Percentiles rank a stretch among this genome's conserved stretches.
These are phyloP conservation scores for Amauroascus verrucosus DNA, from an alignment of 2,329 filamentous ascomycete species.

Conservation along the genomic window DNA sequence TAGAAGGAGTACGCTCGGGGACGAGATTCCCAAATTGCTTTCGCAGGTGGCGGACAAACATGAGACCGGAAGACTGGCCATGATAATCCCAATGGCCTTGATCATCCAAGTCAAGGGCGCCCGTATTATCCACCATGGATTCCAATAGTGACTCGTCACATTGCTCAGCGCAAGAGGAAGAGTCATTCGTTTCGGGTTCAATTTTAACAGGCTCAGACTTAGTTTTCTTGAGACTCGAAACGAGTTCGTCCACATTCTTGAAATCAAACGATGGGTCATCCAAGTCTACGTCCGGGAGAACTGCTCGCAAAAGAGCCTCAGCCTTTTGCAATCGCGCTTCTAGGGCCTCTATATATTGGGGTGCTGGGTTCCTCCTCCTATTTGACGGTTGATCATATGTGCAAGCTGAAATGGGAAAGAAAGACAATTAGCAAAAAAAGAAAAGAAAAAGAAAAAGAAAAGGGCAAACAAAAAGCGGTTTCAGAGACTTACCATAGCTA, in stretches of 20 bases:
- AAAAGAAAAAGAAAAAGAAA: not conserved
- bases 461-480: too few species aligned
- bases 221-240: constrained; percentile 36
- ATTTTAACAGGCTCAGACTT: constrained; percentile 17
- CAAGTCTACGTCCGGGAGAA: constrained; percentile 74
- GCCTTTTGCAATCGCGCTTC: constrained; percentile 74
- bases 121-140: constrained; percentile 90
- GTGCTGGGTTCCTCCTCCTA: constrained; percentile 76
- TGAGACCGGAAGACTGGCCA: constrained; percentile 80
- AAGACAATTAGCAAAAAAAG: not conserved
- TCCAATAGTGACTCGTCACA: constrained; percentile 65
- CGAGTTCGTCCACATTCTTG: constrained; percentile 52
- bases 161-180: constrained; percentile 27
- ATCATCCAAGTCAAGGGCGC: constrained; percentile 83
- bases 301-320: constrained; percentile 65
- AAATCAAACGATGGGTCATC: constrained; percentile 76
- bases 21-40: constrained; percentile 71
- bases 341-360: constrained; percentile 84
- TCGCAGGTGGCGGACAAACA: constrained; percentile 77
- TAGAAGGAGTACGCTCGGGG: constrained; percentile 45
- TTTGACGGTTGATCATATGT: constrained; percentile 95
- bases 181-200: constrained; percentile 18
- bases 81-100: constrained; percentile 91
- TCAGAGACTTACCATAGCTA: constrained; percentile 71
- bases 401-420: constrained; percentile 53